Evolutionary conservation across 768 basidiomycete species (phyloP), one percentile per base, ranked within the genome.

Genomic region (Rhodotorula graminis): DNA sequence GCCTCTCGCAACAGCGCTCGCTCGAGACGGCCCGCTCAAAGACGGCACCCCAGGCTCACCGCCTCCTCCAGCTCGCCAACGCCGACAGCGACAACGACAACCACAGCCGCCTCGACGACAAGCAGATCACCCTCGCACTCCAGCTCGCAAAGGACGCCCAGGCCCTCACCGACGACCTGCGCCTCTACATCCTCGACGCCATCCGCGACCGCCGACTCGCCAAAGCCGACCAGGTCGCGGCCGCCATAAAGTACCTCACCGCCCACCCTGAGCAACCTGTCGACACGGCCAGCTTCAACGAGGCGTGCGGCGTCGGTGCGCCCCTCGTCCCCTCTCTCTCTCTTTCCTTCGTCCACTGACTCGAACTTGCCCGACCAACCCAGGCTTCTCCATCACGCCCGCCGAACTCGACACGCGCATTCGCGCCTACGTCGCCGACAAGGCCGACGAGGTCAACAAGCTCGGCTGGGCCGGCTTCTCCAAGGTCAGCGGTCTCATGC

Each of bases 221-320:
- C 82, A 87, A 85, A 47, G 85, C 87, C 7, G 95, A 97, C 80
- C 94, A 97, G 84, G 87, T 96, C 37, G 12, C 74, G 91, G 92
- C 88, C 77, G 91, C 91, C 23, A 83, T 87, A 31, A 92, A 89
- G 81, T 93, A 89, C 79, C 76, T 90, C 29, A 88, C 90, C 75
- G 78, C 84, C 4, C 85, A 88, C 76, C 81, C 84, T 37, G 37
- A 37, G 31, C 64, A 83, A 3, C 88, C 92, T 0, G 82, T 91
- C 49, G 83, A 93, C 75, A 85, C 87, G 21, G 81, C 78, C 19
- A 88, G 88, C 55, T 95, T 97, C 78, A 85, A 93, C 78, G 83
- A 85, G 73, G 83, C 86, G 19, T 93, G 91, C 80, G 95, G 95
- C 73, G 88, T 97, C 70, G 95, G 95, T 93, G 72, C 77, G 91